Evolutionary conservation across 192 early-diverging fungal species (phyloP).

Genomic region (Spizellomyces sp.): DNA sequence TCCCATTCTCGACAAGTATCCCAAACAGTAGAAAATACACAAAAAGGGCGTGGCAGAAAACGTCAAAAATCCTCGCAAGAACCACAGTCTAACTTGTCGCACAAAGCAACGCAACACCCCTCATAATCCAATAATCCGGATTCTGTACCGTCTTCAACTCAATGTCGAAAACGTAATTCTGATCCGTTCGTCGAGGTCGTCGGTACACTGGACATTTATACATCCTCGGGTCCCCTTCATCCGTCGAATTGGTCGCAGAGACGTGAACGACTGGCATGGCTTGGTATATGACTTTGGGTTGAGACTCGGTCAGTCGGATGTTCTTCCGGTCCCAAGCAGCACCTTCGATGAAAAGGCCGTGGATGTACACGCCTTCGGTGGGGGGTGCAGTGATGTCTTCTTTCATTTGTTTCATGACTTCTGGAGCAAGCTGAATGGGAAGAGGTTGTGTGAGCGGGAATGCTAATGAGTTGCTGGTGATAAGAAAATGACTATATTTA

Average conservation of each 20-base stretch:
- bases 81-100: conserved; percentile 27
- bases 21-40: no score
- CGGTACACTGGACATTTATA: conserved; percentile 67
- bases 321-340: conserved; percentile 71
- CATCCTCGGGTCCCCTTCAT: conserved; percentile 62
- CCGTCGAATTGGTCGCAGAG: conserved; percentile 57
- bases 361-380: conserved; percentile 65
- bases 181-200: conserved; percentile 58
- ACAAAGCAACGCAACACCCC: conserved; percentile 59
- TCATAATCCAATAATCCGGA: conserved; percentile 68
- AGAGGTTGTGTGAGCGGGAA: neutral
- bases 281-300: conserved; percentile 65
- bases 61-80: no score
- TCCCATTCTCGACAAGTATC: no score
- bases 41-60: no score
- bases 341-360: conserved; percentile 70
- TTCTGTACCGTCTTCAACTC: conserved; percentile 62
- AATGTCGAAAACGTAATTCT: conserved; percentile 67
- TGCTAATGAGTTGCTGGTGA: neutral
- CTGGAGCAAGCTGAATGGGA: conserved; percentile 52
- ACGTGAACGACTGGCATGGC: conserved; percentile 65
- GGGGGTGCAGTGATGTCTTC: conserved; percentile 65
- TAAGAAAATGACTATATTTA: conserved; percentile 4
- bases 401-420: conserved; percentile 75
- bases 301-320: conserved; percentile 62